These are phyloP conservation scores for Fistulina hepatica DNA, from an alignment of 1,284 basidiomycete genomes.

Conservation along the genomic window DNA sequence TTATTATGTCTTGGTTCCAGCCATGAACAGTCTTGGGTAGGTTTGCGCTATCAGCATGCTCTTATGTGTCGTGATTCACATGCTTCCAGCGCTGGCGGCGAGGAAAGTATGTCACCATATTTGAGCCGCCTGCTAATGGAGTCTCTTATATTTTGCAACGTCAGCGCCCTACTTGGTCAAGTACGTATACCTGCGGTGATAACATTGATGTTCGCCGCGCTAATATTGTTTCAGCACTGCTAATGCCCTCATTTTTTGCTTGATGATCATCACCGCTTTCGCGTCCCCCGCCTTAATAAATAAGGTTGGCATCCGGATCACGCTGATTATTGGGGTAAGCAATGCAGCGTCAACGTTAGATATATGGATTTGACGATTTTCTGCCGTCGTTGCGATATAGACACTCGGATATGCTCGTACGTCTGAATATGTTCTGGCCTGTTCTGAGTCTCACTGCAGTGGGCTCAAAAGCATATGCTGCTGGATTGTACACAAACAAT, in stretches of 20 bases:
- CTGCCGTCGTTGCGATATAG: not conserved
- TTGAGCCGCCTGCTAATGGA: too few relatives aligned
- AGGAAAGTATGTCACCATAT: too few relatives aligned
- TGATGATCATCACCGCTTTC: constrained; percentile 7
- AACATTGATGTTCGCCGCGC: not conserved
- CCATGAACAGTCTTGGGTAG: not conserved
- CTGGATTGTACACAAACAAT: constrained; percentile 13
- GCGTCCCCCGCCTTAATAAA: constrained; percentile 4
- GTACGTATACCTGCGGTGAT: not conserved
- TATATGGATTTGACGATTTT: too few relatives aligned
- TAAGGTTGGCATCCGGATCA: constrained; percentile 6
- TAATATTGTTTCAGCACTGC: not conserved
- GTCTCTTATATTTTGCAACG: too few relatives aligned
- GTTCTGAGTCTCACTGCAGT: constrained; percentile 3
- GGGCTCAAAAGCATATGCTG: constrained; percentile 8
- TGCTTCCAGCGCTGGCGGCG: constrained; percentile 4
- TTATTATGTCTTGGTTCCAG: not conserved
- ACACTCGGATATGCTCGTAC: constrained; percentile 3
- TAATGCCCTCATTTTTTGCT: constrained; percentile 9
- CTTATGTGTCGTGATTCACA: not conserved
- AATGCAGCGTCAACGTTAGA: not conserved
- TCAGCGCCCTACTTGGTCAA: constrained; percentile 6
- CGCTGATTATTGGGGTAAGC: constrained; percentile 6
- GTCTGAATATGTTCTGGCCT: not conserved
- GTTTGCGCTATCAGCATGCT: not conserved